Base-by-base conservation (phyloP, 352 stramenopile genomes). In the Phytophthora boehmeriae region DNA sequence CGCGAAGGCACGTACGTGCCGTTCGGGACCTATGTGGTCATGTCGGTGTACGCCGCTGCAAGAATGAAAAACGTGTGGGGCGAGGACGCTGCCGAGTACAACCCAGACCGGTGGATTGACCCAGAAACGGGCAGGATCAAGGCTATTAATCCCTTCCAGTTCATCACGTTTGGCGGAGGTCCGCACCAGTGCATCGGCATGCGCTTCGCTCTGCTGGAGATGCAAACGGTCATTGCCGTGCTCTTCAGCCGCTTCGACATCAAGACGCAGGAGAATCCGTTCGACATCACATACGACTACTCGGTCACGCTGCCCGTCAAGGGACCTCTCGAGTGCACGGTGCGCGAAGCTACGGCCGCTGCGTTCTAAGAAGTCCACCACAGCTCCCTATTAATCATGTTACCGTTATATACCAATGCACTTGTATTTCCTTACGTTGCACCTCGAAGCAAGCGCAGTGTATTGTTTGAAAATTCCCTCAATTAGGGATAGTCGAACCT, bases 81-180 rank as follows among this genome's bases (percentile, higher is more conserved):
- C 6, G 43, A 63, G 2, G 81, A 93, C 44, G 78, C 76, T 25
- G 63, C 56, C 25, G 63, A 66, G 57, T 71, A 63, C 57, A 71
- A 71, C 45, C 63, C 63, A 13, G 78, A 91, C 43, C 78, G 83
- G 8, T 90, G 75, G 70, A 66, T 90, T 17, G 78, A 86, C 35
- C 23, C 56, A 34, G 46, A 54, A 8, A 82, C 60, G 0, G 62
- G 65, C 32, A 75, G 75, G 59, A 55, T 76, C n/a, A 72, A 72
- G 35, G 53, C 38, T 20, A 36, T 87, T 8, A 84, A 77, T 30
- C 65, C 74, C 1, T 87, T 76, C 68, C 68, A 85, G 63, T 89
- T 89, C 47, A 71, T 81, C 14, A 71, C 66, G 28, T 92, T 92
- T 59, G 57, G 75, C 23, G 76, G 68, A 2, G 83, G 83, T 4